Evolutionary conservation across 2,329 filamentous ascomycete species (phyloP), one percentile per base, ranked within the genome.

Genomic region (Hymenoscyphus linearis): DNA sequence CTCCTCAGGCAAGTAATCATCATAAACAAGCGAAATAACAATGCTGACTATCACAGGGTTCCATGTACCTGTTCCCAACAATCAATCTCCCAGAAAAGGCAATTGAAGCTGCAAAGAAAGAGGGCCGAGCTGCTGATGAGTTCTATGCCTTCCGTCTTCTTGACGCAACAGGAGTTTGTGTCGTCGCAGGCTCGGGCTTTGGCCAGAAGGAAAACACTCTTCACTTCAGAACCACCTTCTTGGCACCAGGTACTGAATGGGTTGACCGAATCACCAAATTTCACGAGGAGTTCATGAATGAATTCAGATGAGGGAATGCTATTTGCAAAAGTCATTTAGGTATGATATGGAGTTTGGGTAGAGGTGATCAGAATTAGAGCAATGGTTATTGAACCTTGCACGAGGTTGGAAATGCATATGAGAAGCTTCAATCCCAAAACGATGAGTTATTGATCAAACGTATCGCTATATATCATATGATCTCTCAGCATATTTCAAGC

Each of bases 41-140:
- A 54, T 65, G 60, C 62, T 35, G 16, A 60, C 10, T 55, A 10
- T 58, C 14, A 31, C 66, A 96, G 83, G 95, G 95, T 63, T 88
- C 90, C 74, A 99, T 99, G 95, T 99, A 99, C 80, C 89, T 99
- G 71, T 99, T 98, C 85, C 95, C 95, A 26, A 95, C 91, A 69
- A 96, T 99, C 77, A 85, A 80, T 36, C 80, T 99, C 26, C 85
- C 95, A 1, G 69, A 77, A 26, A 91, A 90, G 77, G 95, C 92
- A 47, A 77, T 87, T 64, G 87, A 88, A 66, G 90, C 90, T 16
- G 95, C 95, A 37, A 76, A 80, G 71, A 78, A 87, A 64, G 90
- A 92, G 74, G 86, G 85, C 70, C 89, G 89, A 72, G 79, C 82
- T 13, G 78, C 93, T 1, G 95, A 99, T 71, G 93, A 98, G 76